Conservation (phyloP, 495 filamentous ascomycete species). For the Talaromyces wortmannii region DNA sequence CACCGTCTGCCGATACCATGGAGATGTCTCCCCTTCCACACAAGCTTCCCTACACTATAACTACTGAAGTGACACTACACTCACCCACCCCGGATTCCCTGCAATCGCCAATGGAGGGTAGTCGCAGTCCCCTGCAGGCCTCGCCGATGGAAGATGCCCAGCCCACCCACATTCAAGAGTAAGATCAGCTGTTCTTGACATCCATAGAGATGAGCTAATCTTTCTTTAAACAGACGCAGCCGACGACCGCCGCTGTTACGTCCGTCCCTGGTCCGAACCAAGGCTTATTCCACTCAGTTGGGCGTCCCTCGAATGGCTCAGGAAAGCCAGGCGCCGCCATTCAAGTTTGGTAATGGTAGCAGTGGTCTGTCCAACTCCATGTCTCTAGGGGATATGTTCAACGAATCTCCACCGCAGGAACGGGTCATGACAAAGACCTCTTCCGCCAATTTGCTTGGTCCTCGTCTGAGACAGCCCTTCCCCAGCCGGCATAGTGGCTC, state of each 20-base stretch:
- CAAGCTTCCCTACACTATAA: slow-evolving; percentile 59
- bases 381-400: slow-evolving; percentile 72
- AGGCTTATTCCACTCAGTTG: slow-evolving; percentile 34
- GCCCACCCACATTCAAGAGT: slow-evolving; percentile 22
- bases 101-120: slow-evolving; percentile 30
- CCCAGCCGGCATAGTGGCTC: slow-evolving; percentile 39
- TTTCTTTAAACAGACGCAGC: slow-evolving; percentile 21
- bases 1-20: slow-evolving; percentile 79
- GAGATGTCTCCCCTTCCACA: slow-evolving; percentile 93
- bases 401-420: slow-evolving; percentile 65
- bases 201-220: slow-evolving; percentile 5
- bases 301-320: slow-evolving; percentile 25
- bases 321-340: slow-evolving; percentile 62
- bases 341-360: slow-evolving; percentile 64
- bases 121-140: slow-evolving; percentile 39
- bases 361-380: slow-evolving; percentile 48
- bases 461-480: slow-evolving; percentile 58
- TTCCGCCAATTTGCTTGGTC: slow-evolving; percentile 31
- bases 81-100: slow-evolving; percentile 58
- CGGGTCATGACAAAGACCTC: slow-evolving; percentile 29
- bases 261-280: slow-evolving; percentile 33
- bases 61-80: slow-evolving; percentile 51
- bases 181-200: slow-evolving; percentile 11
- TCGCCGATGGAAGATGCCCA: slow-evolving; percentile 45
- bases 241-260: slow-evolving; percentile 33